A percentile compares a stretch with the other conserved stretches of the same genome.
These are phyloP conservation scores for Agrocybe praecox DNA, from an alignment of 768 basidiomycete species.

Conservation along the genomic window DNA sequence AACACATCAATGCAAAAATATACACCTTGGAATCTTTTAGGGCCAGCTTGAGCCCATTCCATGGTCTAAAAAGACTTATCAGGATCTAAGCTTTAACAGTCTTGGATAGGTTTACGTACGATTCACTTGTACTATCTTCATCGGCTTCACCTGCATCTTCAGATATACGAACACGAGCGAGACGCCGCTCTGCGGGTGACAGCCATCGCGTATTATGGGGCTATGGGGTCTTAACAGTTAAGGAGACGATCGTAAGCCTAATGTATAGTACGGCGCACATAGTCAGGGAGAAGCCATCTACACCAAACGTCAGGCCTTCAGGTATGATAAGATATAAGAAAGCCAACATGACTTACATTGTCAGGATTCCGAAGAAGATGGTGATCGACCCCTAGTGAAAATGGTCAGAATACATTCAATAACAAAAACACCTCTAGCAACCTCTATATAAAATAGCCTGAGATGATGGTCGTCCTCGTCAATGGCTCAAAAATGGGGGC, in stretches of 20 bases:
- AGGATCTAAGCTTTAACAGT: not conserved
- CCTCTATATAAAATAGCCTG: not conserved
- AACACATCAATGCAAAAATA: constrained; percentile 54
- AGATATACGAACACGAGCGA: constrained; percentile 69
- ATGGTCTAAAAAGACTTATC: constrained; percentile 34
- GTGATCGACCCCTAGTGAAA: constrained; percentile 61
- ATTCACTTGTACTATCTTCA: constrained; percentile 52
- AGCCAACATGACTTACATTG: constrained; percentile 38
- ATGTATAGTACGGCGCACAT: constrained; percentile 35
- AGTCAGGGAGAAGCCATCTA: constrained; percentile 63
- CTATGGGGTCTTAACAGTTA: constrained; percentile 25
- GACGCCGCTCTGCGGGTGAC: constrained; percentile 44
- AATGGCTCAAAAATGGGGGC: too few species aligned
- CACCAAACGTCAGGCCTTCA: not conserved
- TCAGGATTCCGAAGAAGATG: constrained; percentile 54
- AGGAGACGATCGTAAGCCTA: too few species aligned
- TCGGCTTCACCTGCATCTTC: constrained; percentile 73
- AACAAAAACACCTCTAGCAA: too few species aligned
- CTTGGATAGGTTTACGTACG: constrained; percentile 40
- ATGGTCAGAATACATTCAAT: too few species aligned
- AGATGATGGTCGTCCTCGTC: constrained; percentile 27
- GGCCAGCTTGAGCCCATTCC: constrained; percentile 55
- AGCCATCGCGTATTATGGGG: constrained; percentile 67
- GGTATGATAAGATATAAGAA: not conserved
- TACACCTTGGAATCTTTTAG: constrained; percentile 54